These are phyloP conservation scores for Bondarzewia mesenterica DNA, from an alignment of 1,284 basidiomycete species.

Conservation along the genomic window DNA sequence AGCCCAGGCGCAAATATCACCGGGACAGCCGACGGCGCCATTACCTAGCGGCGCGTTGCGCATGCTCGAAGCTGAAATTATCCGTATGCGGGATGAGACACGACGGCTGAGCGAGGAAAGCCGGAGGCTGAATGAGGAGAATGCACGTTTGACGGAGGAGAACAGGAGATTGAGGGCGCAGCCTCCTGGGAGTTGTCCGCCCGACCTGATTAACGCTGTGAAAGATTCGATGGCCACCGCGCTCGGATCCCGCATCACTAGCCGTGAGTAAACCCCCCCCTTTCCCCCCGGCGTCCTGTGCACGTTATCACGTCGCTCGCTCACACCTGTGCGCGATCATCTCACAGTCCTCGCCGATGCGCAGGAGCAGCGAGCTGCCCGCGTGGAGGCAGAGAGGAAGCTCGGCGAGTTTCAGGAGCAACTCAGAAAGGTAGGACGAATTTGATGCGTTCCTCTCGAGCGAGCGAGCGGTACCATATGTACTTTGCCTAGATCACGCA, in stretches of 20 bases:
- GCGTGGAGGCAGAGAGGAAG: conserved; percentile 13
- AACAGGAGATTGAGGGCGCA: conserved; percentile 3
- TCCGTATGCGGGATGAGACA: conserved; percentile 10
- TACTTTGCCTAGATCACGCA: conserved; percentile 10
- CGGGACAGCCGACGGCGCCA: background rate
- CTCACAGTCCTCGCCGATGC: conserved; percentile 10
- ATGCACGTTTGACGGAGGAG: conserved; percentile 12
- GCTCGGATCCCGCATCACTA: conserved; percentile 9
- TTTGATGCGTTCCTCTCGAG: background rate
- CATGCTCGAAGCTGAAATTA: conserved; percentile 3
- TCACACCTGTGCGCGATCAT: background rate
- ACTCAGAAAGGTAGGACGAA: conserved; percentile 12
- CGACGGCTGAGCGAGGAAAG: conserved; percentile 11
- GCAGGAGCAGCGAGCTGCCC: conserved; percentile 12
- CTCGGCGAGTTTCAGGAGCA: conserved; percentile 13
- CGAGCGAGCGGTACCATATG: background rate
- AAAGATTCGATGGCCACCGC: conserved; percentile 10
- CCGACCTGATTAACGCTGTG: conserved; percentile 8
- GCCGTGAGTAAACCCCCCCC: conserved; percentile 4
- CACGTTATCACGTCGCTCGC: background rate
- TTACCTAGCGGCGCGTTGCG: background rate
- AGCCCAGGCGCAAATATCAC: too few species aligned
- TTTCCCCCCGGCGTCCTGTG: background rate
- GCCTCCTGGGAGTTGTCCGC: conserved; percentile 5
- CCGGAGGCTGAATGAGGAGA: conserved; percentile 11